These are phyloP conservation scores for Boletus rubroflammeus DNA, from an alignment of 768 basidiomycete species.

Conservation along the genomic window DNA sequence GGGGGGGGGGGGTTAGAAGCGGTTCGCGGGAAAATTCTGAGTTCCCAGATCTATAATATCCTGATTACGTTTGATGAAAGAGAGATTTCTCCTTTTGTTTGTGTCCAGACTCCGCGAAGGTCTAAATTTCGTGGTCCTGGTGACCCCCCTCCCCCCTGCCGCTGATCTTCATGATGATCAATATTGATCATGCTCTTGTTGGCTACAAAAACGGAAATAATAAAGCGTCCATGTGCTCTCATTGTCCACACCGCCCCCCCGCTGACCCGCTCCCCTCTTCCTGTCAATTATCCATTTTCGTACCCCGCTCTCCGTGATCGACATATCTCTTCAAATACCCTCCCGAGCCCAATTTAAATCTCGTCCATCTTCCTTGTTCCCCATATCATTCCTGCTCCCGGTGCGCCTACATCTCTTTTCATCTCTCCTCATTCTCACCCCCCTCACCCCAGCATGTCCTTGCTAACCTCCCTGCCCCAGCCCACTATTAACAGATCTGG, in stretches of 20 bases:
- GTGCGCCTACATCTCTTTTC: neutral
- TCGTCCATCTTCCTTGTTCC: neutral
- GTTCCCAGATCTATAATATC: too few species aligned
- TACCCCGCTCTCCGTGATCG: slow-evolving; percentile 17
- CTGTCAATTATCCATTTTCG: slow-evolving; percentile 14
- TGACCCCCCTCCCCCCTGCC: slow-evolving; percentile 7
- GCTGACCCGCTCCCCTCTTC: neutral
- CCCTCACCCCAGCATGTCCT: slow-evolving; percentile 1
- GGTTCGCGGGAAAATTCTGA: neutral
- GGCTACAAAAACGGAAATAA: slow-evolving; percentile 17
- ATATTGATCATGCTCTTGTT: slow-evolving; percentile 29
- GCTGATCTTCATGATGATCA: slow-evolving; percentile 13
- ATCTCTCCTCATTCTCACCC: neutral
- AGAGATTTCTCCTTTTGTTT: slow-evolving; percentile 3
- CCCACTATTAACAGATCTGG: neutral
- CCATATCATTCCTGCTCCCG: neutral
- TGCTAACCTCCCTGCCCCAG: neutral
- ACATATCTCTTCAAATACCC: slow-evolving; percentile 8
- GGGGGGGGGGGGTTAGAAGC: neutral
- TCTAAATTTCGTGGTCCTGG: neutral
- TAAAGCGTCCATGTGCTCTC: neutral
- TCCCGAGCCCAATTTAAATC: slow-evolving; percentile 24
- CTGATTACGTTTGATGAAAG: slow-evolving; percentile 16
- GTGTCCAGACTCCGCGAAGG: slow-evolving; percentile 25
- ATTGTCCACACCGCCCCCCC: slow-evolving; percentile 13